phyloP scores from a whole-genome alignment of 805 yeast species.

The Ogataea pini region DNA sequence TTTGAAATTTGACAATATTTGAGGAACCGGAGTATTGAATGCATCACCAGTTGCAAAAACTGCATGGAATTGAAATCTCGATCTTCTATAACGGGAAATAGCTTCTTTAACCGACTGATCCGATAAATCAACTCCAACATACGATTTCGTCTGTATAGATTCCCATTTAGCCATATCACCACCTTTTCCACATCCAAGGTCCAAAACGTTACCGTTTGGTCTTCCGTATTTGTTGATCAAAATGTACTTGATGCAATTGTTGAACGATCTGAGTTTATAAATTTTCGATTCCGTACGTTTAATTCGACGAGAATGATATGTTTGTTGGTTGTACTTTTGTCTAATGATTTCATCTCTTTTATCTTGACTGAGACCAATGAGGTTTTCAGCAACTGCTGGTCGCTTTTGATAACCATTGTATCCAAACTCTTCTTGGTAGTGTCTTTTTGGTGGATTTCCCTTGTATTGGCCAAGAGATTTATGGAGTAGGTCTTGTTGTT shows the following conservation, averaged over 20 bases:
- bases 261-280: constrained; percentile 82
- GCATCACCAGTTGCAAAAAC: constrained; percentile 93
- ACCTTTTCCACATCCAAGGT: constrained; percentile 96
- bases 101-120: constrained; percentile 89
- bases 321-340: constrained; percentile 82
- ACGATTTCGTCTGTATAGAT: constrained; percentile 67
- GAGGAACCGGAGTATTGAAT: constrained; percentile 69
- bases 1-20: constrained; percentile 59
- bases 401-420: constrained; percentile 7
- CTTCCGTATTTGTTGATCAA: constrained; percentile 69
- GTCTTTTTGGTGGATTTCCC: not conserved
- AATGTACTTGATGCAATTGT: constrained; percentile 88
- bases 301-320: constrained; percentile 62
- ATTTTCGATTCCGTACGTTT: constrained; percentile 78
- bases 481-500: constrained; percentile 23
- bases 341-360: constrained; percentile 67
- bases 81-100: constrained; percentile 63
- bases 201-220: constrained; percentile 62
- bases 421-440: not conserved
- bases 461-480: constrained; percentile 5
- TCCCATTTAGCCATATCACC: constrained; percentile 94
- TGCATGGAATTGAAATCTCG: constrained; percentile 44
- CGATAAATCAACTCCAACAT: constrained; percentile 89
- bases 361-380: constrained; percentile 38
- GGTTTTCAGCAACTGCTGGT: constrained; percentile 20